Evolutionary conservation across 768 basidiomycete genomes (phyloP), one percentile per base, ranked within the genome.

Genomic region (Auriscalpium vulgare): DNA sequence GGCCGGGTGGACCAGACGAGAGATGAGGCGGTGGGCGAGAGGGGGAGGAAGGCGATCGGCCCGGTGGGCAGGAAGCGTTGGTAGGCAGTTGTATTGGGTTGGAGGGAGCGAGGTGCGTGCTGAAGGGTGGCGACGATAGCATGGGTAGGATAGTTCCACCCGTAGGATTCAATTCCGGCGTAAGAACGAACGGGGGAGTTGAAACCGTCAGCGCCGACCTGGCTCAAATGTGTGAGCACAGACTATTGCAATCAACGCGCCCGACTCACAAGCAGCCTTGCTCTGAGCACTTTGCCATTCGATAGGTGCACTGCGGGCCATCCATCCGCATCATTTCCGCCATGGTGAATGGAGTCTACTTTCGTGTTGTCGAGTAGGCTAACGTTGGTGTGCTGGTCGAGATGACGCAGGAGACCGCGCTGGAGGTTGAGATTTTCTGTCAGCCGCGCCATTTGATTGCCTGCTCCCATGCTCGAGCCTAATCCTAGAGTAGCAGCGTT

Each of bases 341-440:
- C 83, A 11, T 74, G 70, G 21, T 71, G 67, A 56, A 98, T 95
- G 8, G 79, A 78, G 38, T 78, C 74, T 4, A 98, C 97, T 65
- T 81, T 87, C 29, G 81, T 79, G 48, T 80, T 82, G 62, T 95
- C 90, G 7, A 87, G 62, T 6, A 97, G 62, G 48, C 84, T 72
- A 1, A 95, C 74, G 13, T 75, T 68, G 1, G 77, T 75, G n/a
- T 75, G 62, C 5, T 68, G 65, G 9, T 75, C 73, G 10, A 97
- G 76, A 63, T 81, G 80, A 1, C 76, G 75, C 13, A 98, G 77
- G 37, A 95, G 80, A 1, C 81, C 93, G 1, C 87, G 82, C 70
- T 98, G 97, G 1, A 99, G 76, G 66, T 98, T 98, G 47, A 93
- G 74, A 65, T 95, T 97, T 70, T 99, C 97, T 0, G 87, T 92